Evolutionary conservation across 306 rosid genomes (phyloP).

Genomic region (Hippophae gyantsensis): DNA sequence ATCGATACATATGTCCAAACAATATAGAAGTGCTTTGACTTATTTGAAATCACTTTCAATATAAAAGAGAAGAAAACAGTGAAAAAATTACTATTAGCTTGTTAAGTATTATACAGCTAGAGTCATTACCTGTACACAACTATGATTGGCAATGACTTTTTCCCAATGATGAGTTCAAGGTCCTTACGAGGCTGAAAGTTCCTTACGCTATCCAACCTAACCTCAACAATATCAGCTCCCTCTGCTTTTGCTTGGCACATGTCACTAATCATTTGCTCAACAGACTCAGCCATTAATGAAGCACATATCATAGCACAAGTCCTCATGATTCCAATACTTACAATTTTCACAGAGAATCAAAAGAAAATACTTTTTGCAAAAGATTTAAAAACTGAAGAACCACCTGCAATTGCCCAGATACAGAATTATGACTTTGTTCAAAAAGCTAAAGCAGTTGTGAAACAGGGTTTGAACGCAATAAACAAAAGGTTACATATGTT

Average conservation of each 20-base stretch:
- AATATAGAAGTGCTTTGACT: too few species aligned
- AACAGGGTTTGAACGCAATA: too few species aligned
- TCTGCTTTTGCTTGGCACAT: slow-evolving; percentile 36
- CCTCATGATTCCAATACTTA: not conserved
- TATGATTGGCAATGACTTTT: slow-evolving; percentile 26
- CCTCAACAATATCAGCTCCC: slow-evolving; percentile 36
- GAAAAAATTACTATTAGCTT: too few species aligned
- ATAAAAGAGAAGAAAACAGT: too few species aligned
- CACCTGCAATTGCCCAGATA: too few species aligned
- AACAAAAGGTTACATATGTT: too few species aligned
- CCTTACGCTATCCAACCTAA: slow-evolving; percentile 24
- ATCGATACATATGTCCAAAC: too few species aligned
- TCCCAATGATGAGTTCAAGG: slow-evolving; percentile 27
- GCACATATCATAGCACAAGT: slow-evolving; percentile 23
- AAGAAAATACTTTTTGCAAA: not conserved
- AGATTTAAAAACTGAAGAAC: too few species aligned
- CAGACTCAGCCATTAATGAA: slow-evolving; percentile 23
- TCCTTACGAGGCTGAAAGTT: slow-evolving; percentile 23
- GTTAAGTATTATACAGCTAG: not conserved
- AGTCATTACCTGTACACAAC: slow-evolving; percentile 16
- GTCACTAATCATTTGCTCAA: slow-evolving; percentile 24
- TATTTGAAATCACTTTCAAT: too few species aligned
- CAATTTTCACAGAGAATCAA: not conserved
- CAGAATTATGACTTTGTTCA: too few species aligned
- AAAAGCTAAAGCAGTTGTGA: too few species aligned